Conservation (phyloP, 2,329 filamentous ascomycete genomes). For the Cladosporium sphaerospermum region DNA sequence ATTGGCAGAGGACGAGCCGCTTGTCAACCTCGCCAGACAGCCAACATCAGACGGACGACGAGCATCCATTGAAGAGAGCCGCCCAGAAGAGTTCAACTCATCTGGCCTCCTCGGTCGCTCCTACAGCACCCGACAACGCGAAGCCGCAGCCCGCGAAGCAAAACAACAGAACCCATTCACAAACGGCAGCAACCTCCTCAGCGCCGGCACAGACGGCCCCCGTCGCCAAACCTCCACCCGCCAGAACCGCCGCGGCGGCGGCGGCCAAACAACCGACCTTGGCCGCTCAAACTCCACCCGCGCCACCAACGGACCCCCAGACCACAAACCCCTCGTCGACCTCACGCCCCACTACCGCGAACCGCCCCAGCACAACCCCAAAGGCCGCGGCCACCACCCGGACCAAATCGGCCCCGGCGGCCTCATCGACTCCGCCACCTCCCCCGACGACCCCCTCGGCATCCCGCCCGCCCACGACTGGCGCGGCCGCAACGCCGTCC, state of each 20-base stretch:
- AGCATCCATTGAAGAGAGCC: constrained; percentile 8
- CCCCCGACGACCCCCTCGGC: constrained; percentile 35
- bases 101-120: constrained; percentile 44
- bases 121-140: constrained; percentile 43
- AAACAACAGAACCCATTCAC: constrained; percentile 43
- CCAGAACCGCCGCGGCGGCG: neutral
- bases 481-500: constrained; percentile 29
- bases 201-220: constrained; percentile 26
- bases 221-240: constrained; percentile 12
- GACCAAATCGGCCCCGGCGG: constrained; percentile 33
- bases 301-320: constrained; percentile 32
- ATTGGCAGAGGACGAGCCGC: constrained; percentile 31
- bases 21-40: constrained; percentile 24
- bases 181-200: constrained; percentile 53
- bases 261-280: constrained; percentile 31
- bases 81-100: constrained; percentile 39
- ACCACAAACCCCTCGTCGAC: constrained; percentile 60
- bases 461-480: constrained; percentile 41
- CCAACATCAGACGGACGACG: constrained; percentile 1
- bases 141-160: constrained; percentile 33
- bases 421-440: constrained; percentile 42
- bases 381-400: constrained; percentile 44
- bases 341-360: constrained; percentile 60
- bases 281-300: constrained; percentile 33
- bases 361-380: constrained; percentile 52